Conservation (phyloP, 139 green algal species). For the Micromonas pusilla region DNA sequence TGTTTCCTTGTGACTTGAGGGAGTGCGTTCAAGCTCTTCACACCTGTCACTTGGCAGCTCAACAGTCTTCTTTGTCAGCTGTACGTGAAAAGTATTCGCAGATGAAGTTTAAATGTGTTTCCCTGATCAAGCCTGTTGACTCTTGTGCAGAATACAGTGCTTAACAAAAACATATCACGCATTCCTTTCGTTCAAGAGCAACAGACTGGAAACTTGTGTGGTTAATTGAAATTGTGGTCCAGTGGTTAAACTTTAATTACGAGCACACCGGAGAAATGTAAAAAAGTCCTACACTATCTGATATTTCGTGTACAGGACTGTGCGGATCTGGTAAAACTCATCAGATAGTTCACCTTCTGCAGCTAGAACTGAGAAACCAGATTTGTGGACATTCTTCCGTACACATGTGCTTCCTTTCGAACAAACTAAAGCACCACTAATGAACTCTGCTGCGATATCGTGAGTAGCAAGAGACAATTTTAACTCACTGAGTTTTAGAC, state of each 20-base stretch:
- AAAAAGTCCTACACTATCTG: no score
- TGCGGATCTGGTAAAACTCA: not conserved
- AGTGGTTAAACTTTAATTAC: no score
- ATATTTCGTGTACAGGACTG: not conserved
- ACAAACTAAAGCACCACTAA: not conserved
- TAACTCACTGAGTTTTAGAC: not conserved
- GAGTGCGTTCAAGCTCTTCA: not conserved
- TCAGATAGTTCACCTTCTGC: not conserved
- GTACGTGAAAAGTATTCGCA: not conserved
- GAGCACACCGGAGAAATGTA: no score
- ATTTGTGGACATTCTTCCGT: not conserved
- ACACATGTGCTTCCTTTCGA: not conserved
- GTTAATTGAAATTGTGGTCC: no score
- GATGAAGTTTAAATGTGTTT: not conserved
- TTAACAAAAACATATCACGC: not conserved
- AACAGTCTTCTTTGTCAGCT: not conserved
- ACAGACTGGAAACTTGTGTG: not conserved
- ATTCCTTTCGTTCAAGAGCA: not conserved
- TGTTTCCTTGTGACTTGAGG: not conserved
- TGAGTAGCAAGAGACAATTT: not conserved
- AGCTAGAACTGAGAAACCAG: not conserved
- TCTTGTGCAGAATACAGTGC: not conserved
- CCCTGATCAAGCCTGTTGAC: not conserved
- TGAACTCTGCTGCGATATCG: not conserved
- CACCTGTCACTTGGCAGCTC: not conserved